phyloP scores from a whole-genome alignment of 768 basidiomycete species.

The Mrakia hoshinonis region DNA sequence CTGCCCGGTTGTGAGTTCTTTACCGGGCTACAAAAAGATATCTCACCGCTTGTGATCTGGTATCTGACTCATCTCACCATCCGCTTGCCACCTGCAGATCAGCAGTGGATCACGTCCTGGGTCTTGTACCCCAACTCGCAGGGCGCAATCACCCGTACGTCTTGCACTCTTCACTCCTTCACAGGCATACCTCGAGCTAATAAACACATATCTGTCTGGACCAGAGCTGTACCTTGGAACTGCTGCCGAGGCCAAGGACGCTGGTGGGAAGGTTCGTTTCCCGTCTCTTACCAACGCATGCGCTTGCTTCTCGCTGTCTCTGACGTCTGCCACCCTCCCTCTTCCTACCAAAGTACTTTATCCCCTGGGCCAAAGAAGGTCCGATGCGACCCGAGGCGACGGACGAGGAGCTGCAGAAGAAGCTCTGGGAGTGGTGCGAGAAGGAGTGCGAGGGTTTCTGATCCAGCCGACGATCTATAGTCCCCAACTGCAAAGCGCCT shows the following conservation, averaged over 20 bases:
- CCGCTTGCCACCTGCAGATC: too few species aligned
- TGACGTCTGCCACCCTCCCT: neutral
- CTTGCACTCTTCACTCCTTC: too few species aligned
- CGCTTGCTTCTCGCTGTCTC: neutral
- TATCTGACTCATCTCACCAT: neutral
- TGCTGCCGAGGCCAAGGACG: slow-evolving; percentile 17
- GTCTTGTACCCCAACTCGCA: neutral
- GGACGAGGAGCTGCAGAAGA: slow-evolving; percentile 14
- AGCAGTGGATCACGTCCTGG: neutral
- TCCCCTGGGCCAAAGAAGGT: slow-evolving; percentile 16
- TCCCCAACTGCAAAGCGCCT: too few species aligned
- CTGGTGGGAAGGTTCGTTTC: slow-evolving; percentile 14
- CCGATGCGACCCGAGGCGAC: neutral
- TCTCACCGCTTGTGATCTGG: neutral
- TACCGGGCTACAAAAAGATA: too few species aligned
- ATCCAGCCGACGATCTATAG: too few species aligned
- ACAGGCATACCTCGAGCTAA: too few species aligned
- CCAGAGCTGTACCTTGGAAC: slow-evolving; percentile 30
- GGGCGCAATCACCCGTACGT: neutral
- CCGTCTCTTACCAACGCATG: neutral
- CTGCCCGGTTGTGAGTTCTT: neutral
- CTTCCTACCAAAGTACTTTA: neutral
- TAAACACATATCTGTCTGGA: slow-evolving; percentile 14
- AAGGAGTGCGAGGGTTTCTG: slow-evolving; percentile 21
- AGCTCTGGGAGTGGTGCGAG: slow-evolving; percentile 27